These are phyloP conservation scores for Pseudogymnoascus sp. DNA, from an alignment of 2,329 filamentous ascomycete species.

Conservation along the genomic window DNA sequence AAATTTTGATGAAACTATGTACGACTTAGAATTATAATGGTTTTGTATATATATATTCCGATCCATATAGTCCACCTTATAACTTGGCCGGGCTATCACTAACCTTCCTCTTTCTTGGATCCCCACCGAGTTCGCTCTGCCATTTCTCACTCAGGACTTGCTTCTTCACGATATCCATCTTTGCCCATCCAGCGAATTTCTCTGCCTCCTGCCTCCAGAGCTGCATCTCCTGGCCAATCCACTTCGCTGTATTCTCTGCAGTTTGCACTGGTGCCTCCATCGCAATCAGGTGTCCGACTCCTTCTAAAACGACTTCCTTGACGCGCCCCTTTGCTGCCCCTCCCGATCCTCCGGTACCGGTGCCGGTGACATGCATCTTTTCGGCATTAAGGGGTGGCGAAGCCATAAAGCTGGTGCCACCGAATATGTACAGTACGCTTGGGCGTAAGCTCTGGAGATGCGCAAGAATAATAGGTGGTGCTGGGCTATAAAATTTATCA, in stretches of 20 bases:
- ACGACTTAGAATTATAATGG: slow-evolving; percentile 8
- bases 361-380: slow-evolving; percentile 57
- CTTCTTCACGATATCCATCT: slow-evolving; percentile 38
- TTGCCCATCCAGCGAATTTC: slow-evolving; percentile 40
- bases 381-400: slow-evolving; percentile 39
- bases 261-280: slow-evolving; percentile 67
- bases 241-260: slow-evolving; percentile 50
- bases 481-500: slow-evolving; percentile 57
- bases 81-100: not conserved
- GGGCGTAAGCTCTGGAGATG: slow-evolving; percentile 55
- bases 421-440: slow-evolving; percentile 61
- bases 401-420: slow-evolving; percentile 49
- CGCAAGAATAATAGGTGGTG: slow-evolving; percentile 46
- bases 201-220: slow-evolving; percentile 49
- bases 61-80: not conserved
- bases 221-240: slow-evolving; percentile 47
- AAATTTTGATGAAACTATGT: slow-evolving; percentile 1
- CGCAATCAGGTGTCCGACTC: slow-evolving; percentile 69
- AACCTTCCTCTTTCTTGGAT: slow-evolving; percentile 14
- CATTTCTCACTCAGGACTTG: slow-evolving; percentile 47
- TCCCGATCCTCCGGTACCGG: slow-evolving; percentile 59
- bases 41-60: not conserved
- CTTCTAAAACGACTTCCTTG: slow-evolving; percentile 52
- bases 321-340: slow-evolving; percentile 58
- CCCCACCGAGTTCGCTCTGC: slow-evolving; percentile 27